Evolutionary conservation across 345 rosid genomes (phyloP), one percentile per base, ranked within the genome.

Genomic region (Leavenworthia alabamica): DNA sequence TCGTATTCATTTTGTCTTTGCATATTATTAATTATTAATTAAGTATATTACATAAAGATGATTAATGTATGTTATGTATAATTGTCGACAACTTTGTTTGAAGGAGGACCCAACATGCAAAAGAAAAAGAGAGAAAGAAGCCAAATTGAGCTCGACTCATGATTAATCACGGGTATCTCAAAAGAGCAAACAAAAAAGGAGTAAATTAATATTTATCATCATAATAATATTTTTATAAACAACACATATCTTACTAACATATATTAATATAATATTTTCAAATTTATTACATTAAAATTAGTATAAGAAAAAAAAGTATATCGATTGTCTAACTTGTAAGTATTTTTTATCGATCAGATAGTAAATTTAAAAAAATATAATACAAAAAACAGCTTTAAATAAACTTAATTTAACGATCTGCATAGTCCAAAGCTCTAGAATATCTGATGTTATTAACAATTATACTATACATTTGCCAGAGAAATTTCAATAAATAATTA

Each of bases 131-230:
- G 37, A 32, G 69, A 64, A 57, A 64, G 70, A 57, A 49, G 60
- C 75, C 66, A 71, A 71, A 64, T 49, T 64, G 70, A 71, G 66
- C 66, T 71, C 49, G 70, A 35, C 66, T 64, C 60, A 71, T 71
- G 71, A 71, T 57, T 71, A 57, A 64, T 71, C 75, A 71, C 75
- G 75, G 75, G 75, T 71, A 71, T 66, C 70, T 71, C 70, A 71
- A 64, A 64, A 32, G 66, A 71, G 65, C 8, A 48, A 55, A 35
- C 39, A 51, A 17, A 20, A 40, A 22, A 3, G 6, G 1, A 17
- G 26, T 11, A 68, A 16, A 16, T 32, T 8, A 42, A 26, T 20
- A 69, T 44, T 9, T 53, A n/a, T 31, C 8, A 23, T 19, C 5
- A 4, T 8, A 53, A 13, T 4, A 22, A 32, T 15, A 16, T 8